Percentiles rank a stretch among this genome's conserved stretches.
phyloP scores from a whole-genome alignment of 1,284 basidiomycete genomes.

The Trichosporon asahii region DNA sequence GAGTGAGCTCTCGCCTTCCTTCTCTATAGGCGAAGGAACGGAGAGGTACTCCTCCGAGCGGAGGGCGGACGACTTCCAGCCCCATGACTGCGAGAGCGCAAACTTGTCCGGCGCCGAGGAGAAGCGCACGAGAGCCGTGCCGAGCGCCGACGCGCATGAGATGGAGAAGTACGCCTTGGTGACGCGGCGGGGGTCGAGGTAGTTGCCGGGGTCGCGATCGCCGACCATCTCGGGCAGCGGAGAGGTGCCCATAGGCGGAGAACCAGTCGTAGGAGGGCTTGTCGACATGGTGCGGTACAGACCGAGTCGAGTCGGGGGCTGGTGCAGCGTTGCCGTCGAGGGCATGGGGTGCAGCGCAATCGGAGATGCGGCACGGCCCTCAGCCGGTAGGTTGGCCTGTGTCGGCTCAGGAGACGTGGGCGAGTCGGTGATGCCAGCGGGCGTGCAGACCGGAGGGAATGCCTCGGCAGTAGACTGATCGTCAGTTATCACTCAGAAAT shows the following conservation, averaged over 20 bases:
- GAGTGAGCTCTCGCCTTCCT: slow-evolving; percentile 58
- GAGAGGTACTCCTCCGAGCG: slow-evolving; percentile 50
- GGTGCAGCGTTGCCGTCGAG: slow-evolving; percentile 11
- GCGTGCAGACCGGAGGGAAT: slow-evolving; percentile 30
- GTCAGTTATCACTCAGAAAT: neutral
- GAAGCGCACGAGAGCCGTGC: slow-evolving; percentile 77
- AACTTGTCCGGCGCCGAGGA: slow-evolving; percentile 79
- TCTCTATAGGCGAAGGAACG: slow-evolving; percentile 51
- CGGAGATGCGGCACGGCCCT: slow-evolving; percentile 4
- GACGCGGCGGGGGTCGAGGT: slow-evolving; percentile 49
- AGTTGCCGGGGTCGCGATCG: slow-evolving; percentile 30
- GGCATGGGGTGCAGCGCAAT: neutral
- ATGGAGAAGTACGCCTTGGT: slow-evolving; percentile 70
- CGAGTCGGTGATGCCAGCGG: slow-evolving; percentile 3
- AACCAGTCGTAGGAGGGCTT: slow-evolving; percentile 18
- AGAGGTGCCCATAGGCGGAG: slow-evolving; percentile 10
- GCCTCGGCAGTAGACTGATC: slow-evolving; percentile 55
- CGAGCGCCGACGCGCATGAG: slow-evolving; percentile 73
- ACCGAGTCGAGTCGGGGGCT: neutral
- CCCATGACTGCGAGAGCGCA: slow-evolving; percentile 59
- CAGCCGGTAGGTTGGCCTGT: neutral
- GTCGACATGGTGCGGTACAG: slow-evolving; percentile 24
- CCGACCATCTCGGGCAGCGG: slow-evolving; percentile 20
- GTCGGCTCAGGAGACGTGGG: neutral
- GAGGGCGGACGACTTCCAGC: slow-evolving; percentile 54